Evolutionary conservation across 1,284 basidiomycete genomes (phyloP), one percentile per base, ranked within the genome.

Genomic region (Trichosporon ovoides): DNA sequence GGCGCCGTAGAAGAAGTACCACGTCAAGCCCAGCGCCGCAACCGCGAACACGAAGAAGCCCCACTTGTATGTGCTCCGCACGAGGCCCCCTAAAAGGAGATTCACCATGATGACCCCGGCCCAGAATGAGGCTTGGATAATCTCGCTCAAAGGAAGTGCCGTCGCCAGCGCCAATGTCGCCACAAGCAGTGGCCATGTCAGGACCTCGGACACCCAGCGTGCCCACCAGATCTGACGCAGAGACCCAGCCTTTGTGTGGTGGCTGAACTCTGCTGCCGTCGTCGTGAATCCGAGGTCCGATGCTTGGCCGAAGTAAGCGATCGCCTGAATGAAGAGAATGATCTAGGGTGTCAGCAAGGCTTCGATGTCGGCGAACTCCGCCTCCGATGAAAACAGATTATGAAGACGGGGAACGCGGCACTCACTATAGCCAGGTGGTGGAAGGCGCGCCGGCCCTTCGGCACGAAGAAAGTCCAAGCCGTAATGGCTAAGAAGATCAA

Each of bases 241-340:
- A 1, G 69, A 66, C 20, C 67, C 58, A 3, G 10, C 3, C 12
- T 61, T 57, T 2, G 64, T 54, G 61, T 65, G 67, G 61, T 80
- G 72, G 38, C 68, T 61, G 68, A 82, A 85, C 68, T 84, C 81
- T 57, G 81, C 80, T 3, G 51, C 56, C 60, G 84, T 70, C 38
- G 82, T 77, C 3, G 83, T 81, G 50, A 75, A 77, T 28, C 85
- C 85, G 54, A 85, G 79, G 70, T 85, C 79, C 12, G 83, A 83
- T 0, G 85, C 85, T 81, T 85, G 82, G 18, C 79, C 77, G 71
- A 84, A 85, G 77, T 79, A 78, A 22, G 79, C 70, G 52, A 83
- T 71, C 2, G 75, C 58, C 0, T 78, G 69, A 1, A 80, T 81
- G 3, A 80, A 75, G 20, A 84, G 70, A 18, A 83, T 77, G 61